Evolutionary conservation across 2,329 filamentous ascomycete species (phyloP), one percentile per base, ranked within the genome.

Genomic region (Ophiostoma montium): DNA sequence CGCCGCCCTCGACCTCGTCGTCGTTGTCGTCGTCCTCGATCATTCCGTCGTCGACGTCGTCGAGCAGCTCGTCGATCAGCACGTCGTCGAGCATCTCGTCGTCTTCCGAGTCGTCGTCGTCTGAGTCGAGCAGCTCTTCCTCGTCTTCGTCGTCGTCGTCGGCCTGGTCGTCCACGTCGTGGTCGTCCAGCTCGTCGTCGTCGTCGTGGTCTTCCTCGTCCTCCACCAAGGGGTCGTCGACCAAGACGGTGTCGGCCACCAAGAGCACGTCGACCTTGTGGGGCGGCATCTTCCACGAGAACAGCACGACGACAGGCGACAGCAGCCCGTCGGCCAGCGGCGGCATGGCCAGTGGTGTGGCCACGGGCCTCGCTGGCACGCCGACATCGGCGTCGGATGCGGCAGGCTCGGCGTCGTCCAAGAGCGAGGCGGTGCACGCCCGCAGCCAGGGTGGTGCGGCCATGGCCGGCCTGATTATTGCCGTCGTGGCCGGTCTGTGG

Each of bases 271-370:
- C 49, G 19, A 47, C 60, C n/a, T 57, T 64, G 35, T 53, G 59
- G 50, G 69, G 68, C 13, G 73, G 69, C 56, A 66, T 78, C 56
- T 78, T 78, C 67, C 71, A 71, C 50, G 72, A 78, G 63, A 73
- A 74, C 54, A 50, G 55, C n/a, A 58, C 57, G 6, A 57, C 52
- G 38, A 54, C 56, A 11, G 3, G 13, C n/a, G 13, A 12, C 32
- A 36, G 47, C 10, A 38, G 31, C 11, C 19, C 39, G 12, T n/a
- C 33, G n/a, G 42, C 46, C 18, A 35, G 39, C 23, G 45, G 35
- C 30, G 47, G 42, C 12, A 32, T 53, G 16, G 43, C 38, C 21
- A 33, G 35, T 21, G 33, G 35, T 21, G 53, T 50, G n/a, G 46
- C 47, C 36, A 38, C 33, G 13, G 33, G 33, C 23, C 23, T 47